These are phyloP conservation scores for Kodamaea kaohsiungensis DNA, from an alignment of 805 yeast genomes.

Conservation along the genomic window DNA sequence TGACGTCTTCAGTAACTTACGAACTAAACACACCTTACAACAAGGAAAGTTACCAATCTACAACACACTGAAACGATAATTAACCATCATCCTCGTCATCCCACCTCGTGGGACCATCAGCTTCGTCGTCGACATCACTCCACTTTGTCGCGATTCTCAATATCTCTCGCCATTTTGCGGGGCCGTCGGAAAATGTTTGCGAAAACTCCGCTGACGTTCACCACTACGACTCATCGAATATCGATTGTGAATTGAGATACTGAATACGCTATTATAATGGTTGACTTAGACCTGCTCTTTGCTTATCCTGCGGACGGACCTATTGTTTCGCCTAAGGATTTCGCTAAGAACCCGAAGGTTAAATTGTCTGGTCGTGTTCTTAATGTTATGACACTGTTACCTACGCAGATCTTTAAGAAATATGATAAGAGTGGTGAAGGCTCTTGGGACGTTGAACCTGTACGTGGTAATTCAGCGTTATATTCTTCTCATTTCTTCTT, in stretches of 20 bases:
- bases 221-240: neutral
- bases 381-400: constrained; percentile 66
- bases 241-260: neutral
- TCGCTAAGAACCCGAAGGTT: constrained; percentile 24
- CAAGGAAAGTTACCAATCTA: neutral
- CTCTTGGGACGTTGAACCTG: constrained; percentile 58
- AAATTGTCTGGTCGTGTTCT: constrained; percentile 65
- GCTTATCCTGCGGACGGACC: constrained; percentile 21
- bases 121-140: neutral
- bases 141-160: neutral
- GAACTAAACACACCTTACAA: neutral
- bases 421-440: constrained; percentile 26
- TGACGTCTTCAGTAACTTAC: neutral
- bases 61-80: neutral
- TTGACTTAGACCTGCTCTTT: constrained; percentile 18
- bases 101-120: neutral
- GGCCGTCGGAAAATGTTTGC: neutral
- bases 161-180: neutral
- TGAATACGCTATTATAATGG: neutral
- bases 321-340: constrained; percentile 32
- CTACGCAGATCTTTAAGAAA: constrained; percentile 56
- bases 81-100: neutral
- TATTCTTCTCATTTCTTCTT: constrained; percentile 72
- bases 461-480: constrained; percentile 83
- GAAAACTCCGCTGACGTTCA: neutral